Percentiles rank a stretch among this genome's conserved stretches.
Conservation (phyloP, 2,329 filamentous ascomycete genomes). For the Exophiala spinifera region DNA sequence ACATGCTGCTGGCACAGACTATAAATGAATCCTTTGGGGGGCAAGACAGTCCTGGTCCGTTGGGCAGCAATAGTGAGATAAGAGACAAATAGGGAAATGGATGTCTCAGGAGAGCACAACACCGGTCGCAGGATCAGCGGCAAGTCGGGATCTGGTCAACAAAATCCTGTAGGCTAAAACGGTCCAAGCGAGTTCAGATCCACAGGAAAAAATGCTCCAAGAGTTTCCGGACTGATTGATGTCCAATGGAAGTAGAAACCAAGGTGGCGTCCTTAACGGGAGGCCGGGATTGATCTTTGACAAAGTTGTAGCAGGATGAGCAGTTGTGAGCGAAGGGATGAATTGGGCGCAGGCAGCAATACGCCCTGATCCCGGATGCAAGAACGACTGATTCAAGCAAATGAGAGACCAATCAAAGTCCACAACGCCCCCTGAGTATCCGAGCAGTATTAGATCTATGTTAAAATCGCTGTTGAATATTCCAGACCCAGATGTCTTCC, state of each 20-base stretch:
- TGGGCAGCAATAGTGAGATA: conserved; percentile 22
- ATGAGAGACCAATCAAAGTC: conserved; percentile 5
- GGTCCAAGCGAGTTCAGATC: conserved; percentile 15
- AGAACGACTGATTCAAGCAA: conserved; percentile 5
- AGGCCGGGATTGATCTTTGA: conserved; percentile 13
- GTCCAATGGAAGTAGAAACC: conserved; percentile 18
- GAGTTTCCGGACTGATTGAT: conserved; percentile 5
- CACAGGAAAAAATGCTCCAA: conserved; percentile 9
- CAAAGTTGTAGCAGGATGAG: conserved; percentile 5
- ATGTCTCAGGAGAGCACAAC: conserved; percentile 11
- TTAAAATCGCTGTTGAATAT: not conserved
- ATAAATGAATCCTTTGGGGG: conserved; percentile 10
- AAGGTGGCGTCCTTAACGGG: conserved; percentile 10
- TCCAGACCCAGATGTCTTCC: not conserved
- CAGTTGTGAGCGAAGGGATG: conserved; percentile 13
- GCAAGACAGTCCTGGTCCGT: conserved; percentile 15
- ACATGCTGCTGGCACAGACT: conserved; percentile 21
- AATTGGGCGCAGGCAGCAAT: conserved; percentile 22
- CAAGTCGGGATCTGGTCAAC: conserved; percentile 13
- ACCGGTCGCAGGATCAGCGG: conserved; percentile 18
- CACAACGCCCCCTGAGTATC: not conserved
- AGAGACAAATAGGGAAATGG: conserved; percentile 21
- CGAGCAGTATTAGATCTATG: not conserved
- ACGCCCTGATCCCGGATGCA: conserved; percentile 1
- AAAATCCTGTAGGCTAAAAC: conserved; percentile 16